Percentiles rank a stretch among this genome's conserved stretches.
Conservation (phyloP, 306 rosid species). For the Acacia melanoxylon region DNA sequence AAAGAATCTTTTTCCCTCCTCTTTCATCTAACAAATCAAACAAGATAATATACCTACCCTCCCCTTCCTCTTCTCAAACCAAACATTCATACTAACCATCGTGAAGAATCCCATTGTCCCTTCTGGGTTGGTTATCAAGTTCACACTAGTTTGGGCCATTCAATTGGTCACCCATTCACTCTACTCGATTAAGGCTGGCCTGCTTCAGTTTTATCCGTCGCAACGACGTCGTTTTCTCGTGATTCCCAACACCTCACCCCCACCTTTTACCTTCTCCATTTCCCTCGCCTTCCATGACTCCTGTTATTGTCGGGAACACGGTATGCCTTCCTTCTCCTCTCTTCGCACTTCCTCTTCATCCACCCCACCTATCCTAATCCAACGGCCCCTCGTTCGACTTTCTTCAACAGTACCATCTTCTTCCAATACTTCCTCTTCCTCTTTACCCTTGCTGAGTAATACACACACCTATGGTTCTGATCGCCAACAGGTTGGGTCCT, state of each 20-base stretch:
- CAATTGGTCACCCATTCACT: not conserved
- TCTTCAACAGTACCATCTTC: slow-evolving; percentile 26
- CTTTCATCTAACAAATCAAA: too few species aligned
- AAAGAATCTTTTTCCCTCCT: too few species aligned
- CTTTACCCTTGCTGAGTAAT: slow-evolving; percentile 26
- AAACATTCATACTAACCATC: not conserved
- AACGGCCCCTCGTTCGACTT: slow-evolving; percentile 24
- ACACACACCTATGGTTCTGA: slow-evolving; percentile 5
- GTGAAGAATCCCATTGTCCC: not conserved
- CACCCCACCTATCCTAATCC: slow-evolving; percentile 34
- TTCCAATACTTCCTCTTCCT: slow-evolving; percentile 27
- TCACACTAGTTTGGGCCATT: not conserved
- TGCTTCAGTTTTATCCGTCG: not conserved
- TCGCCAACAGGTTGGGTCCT: slow-evolving; percentile 22
- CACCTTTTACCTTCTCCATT: too few species aligned
- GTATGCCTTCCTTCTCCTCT: slow-evolving; percentile 44
- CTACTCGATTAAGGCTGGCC: not conserved
- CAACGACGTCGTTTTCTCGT: not conserved
- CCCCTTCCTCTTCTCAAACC: too few species aligned
- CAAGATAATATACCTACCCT: too few species aligned
- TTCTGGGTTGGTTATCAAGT: not conserved
- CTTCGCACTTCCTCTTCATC: slow-evolving; percentile 46
- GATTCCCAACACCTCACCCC: not conserved
- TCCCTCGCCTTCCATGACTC: not conserved
- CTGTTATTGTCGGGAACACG: not conserved